Evolutionary conservation across 164 flowering plant species (phyloP).

Genomic region (Chloranthus sessilifolius): DNA sequence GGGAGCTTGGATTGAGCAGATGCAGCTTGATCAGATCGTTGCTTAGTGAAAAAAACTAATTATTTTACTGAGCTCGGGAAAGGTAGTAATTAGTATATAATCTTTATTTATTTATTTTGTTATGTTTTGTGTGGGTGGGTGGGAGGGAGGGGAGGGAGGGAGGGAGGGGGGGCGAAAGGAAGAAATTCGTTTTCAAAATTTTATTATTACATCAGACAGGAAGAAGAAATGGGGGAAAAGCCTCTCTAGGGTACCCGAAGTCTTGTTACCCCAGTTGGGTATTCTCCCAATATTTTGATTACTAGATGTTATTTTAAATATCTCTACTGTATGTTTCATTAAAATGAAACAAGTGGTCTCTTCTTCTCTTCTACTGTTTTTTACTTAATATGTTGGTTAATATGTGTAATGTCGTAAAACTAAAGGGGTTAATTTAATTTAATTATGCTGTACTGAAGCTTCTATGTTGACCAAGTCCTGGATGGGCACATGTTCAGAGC

Average conservation of each 20-base stretch:
- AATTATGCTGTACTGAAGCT: no score
- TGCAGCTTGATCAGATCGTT: slow-evolving; percentile 84
- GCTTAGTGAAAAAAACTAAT: slow-evolving; percentile 37
- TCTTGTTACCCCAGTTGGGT: slow-evolving; percentile 18
- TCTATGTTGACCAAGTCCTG: no score
- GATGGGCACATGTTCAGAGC: no score
- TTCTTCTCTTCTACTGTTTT: no score
- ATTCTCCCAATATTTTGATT: slow-evolving; percentile 14
- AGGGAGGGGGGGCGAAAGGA: slow-evolving; percentile 1
- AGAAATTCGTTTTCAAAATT: slow-evolving; percentile 12
- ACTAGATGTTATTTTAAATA: slow-evolving; percentile 4
- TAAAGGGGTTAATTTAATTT: no score
- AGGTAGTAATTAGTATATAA: slow-evolving; percentile 13
- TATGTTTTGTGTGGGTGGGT: slow-evolving; percentile 7
- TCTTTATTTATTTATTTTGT: slow-evolving; percentile 17
- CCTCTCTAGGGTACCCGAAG: no score
- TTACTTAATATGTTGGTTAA: no score
- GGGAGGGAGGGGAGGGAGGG: background rate
- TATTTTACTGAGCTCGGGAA: slow-evolving; percentile 13
- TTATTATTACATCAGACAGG: slow-evolving; percentile 10
- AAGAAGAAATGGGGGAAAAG: slow-evolving; percentile 9
- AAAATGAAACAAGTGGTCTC: no score
- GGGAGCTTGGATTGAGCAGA: slow-evolving; percentile 85
- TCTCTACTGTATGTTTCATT: no score
- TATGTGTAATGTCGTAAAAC: no score